Percentiles rank a stretch among this genome's conserved stretches.
phyloP scores from a whole-genome alignment of 805 yeast genomes.

The Pichia manshurica region DNA sequence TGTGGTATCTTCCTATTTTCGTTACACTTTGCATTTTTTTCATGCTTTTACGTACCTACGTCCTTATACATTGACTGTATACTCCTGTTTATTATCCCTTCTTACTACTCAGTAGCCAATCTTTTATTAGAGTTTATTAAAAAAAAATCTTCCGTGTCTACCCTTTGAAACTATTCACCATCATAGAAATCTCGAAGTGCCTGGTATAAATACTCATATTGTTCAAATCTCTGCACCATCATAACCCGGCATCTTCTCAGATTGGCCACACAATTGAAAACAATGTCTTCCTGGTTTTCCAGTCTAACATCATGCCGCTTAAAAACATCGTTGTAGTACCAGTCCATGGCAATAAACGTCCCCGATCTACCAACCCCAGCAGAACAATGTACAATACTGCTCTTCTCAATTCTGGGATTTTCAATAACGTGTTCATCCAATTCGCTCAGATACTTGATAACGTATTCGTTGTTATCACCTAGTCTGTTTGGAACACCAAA shows the following conservation, averaged over 20 bases:
- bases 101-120: no score
- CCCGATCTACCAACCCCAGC: conserved; percentile 61
- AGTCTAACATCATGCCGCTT: conserved; percentile 5
- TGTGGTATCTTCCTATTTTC: not conserved
- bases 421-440: no score
- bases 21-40: not conserved
- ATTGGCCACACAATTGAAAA: conserved; percentile 38
- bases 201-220: conserved; percentile 45
- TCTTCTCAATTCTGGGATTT: conserved; percentile 2
- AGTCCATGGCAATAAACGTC: conserved; percentile 43
- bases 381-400: conserved; percentile 45
- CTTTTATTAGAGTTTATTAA: no score
- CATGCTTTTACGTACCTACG: not conserved
- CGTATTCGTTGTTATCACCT: conserved; percentile 6
- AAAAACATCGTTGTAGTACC: conserved; percentile 23
- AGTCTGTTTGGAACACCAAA: conserved; percentile 10
- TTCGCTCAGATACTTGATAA: no score
- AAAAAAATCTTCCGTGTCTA: no score
- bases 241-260: conserved; percentile 44
- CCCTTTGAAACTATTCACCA: no score
- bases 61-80: conserved; percentile 4
- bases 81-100: conserved; percentile 9
- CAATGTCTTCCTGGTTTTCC: not conserved
- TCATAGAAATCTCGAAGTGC: conserved; percentile 17
- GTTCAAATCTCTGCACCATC: conserved; percentile 52